Evolutionary conservation across 345 rosid genomes (phyloP).

Genomic region (Passiflora organensis): DNA sequence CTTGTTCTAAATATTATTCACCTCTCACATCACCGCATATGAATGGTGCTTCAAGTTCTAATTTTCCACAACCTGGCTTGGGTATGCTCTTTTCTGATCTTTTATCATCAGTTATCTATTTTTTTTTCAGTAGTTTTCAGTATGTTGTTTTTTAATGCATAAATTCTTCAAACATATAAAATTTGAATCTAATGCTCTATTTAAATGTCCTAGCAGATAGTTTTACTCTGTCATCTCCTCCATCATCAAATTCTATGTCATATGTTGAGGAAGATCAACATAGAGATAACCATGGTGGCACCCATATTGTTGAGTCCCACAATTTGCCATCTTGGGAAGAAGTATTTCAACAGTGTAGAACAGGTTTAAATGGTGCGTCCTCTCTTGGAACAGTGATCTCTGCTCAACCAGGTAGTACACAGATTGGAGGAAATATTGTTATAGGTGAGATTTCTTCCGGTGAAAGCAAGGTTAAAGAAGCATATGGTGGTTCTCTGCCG

Average conservation of each 20-base stretch:
- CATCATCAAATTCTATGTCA: slow-evolving; percentile 27
- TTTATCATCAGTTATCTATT: not conserved
- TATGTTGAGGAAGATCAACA: slow-evolving; percentile 33
- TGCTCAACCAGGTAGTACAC: slow-evolving; percentile 21
- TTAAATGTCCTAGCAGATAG: slow-evolving; percentile 29
- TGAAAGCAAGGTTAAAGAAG: slow-evolving; percentile 31
- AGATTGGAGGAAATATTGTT: slow-evolving; percentile 27
- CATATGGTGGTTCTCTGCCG: slow-evolving; percentile 35
- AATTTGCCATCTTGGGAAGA: slow-evolving; percentile 65
- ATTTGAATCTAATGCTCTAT: slow-evolving; percentile 10
- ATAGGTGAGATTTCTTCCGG: slow-evolving; percentile 32
- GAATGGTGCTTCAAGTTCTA: slow-evolving; percentile 32
- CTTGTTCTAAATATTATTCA: slow-evolving; percentile 35
- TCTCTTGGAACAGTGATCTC: slow-evolving; percentile 32
- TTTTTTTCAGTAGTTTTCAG: not conserved
- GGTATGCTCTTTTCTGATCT: slow-evolving; percentile 20
- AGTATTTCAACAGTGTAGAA: slow-evolving; percentile 40
- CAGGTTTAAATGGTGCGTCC: slow-evolving; percentile 33
- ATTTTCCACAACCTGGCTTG: slow-evolving; percentile 21
- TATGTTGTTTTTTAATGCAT: not conserved
- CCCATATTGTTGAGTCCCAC: slow-evolving; percentile 35
- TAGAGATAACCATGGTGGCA: slow-evolving; percentile 18
- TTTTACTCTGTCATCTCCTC: slow-evolving; percentile 30
- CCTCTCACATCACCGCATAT: slow-evolving; percentile 33
- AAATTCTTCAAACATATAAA: slow-evolving; percentile 6